A percentile compares a stretch with the other conserved stretches of the same genome.
Evolutionary conservation across 805 yeast genomes (phyloP).

Genomic region (Yamadazyma endophytica): DNA sequence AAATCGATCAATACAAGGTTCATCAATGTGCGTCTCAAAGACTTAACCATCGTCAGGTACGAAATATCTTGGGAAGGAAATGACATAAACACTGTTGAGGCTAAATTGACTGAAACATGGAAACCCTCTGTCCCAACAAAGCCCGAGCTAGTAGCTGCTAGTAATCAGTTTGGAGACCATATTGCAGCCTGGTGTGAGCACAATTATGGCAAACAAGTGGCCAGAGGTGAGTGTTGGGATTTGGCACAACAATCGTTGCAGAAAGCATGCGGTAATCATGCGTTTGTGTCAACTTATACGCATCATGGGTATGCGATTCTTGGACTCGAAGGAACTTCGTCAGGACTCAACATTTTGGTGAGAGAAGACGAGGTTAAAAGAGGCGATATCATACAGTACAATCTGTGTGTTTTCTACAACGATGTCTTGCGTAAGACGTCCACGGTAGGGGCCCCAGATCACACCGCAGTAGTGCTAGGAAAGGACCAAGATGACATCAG

Average conservation of each 20-base stretch:
- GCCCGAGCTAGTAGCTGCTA: constrained; percentile 28
- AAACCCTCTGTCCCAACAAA: constrained; percentile 40
- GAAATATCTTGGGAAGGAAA: constrained; percentile 38
- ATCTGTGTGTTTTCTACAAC: constrained; percentile 35
- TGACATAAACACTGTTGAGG: constrained; percentile 17
- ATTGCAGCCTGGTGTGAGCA: constrained; percentile 54
- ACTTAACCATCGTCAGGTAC: constrained; percentile 35
- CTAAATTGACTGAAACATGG: constrained; percentile 25
- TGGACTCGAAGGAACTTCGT: constrained; percentile 18
- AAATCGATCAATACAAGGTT: constrained; percentile 16
- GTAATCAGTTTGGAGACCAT: constrained; percentile 44
- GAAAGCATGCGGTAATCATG: constrained; percentile 55
- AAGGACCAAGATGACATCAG: constrained; percentile 24
- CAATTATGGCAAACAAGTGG: constrained; percentile 44
- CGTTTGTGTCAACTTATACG: constrained; percentile 46
- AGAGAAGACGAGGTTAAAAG: constrained; percentile 41
- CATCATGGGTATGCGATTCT: constrained; percentile 46
- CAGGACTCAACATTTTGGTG: constrained; percentile 9
- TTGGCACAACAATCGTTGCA: constrained; percentile 51
- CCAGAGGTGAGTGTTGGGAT: constrained; percentile 61
- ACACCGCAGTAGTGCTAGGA: constrained; percentile 38
- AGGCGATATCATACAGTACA: constrained; percentile 56
- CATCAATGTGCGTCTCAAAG: constrained; percentile 37
- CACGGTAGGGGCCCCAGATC: constrained; percentile 51
- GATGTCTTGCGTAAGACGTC: constrained; percentile 28